Conservation (phyloP, 2,329 filamentous ascomycete species). For the Diaporthe citriasiana region DNA sequence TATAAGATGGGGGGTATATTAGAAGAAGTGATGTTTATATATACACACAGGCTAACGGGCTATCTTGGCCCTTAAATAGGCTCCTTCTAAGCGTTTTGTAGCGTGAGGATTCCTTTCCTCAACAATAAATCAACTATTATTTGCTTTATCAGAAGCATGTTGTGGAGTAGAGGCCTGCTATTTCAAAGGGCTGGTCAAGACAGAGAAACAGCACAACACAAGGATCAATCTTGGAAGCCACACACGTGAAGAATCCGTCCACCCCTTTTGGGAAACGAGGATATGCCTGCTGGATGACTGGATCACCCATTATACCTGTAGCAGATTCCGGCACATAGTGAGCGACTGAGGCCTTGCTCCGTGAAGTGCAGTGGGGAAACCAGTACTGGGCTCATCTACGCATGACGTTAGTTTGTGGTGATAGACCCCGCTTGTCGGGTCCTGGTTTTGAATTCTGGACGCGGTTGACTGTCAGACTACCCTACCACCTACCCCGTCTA, state of each 20-base stretch:
- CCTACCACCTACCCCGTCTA: no score
- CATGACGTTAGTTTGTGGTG: neutral
- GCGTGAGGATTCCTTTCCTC: no score
- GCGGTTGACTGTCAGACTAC: neutral
- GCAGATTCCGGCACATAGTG: neutral
- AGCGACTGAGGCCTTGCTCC: neutral
- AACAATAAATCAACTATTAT: no score
- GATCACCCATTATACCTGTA: conserved; percentile 19
- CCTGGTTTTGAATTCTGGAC: neutral
- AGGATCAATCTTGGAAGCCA: neutral
- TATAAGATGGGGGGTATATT: no score
- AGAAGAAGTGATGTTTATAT: no score
- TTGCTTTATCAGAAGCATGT: no score
- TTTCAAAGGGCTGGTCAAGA: neutral
- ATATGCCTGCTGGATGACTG: conserved; percentile 30
- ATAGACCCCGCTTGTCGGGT: conserved; percentile 1
- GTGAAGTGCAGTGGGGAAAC: neutral
- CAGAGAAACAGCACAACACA: neutral
- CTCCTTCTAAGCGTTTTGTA: no score
- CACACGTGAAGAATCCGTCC: neutral
- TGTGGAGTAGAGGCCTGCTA: neutral
- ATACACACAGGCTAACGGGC: no score
- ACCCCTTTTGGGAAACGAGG: conserved; percentile 5
- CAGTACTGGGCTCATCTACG: conserved; percentile 12
- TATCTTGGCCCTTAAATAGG: no score